A percentile compares a stretch with the other conserved stretches of the same genome.
Conservation (phyloP, 495 filamentous ascomycete genomes). For the Podospora anserina region DNA sequence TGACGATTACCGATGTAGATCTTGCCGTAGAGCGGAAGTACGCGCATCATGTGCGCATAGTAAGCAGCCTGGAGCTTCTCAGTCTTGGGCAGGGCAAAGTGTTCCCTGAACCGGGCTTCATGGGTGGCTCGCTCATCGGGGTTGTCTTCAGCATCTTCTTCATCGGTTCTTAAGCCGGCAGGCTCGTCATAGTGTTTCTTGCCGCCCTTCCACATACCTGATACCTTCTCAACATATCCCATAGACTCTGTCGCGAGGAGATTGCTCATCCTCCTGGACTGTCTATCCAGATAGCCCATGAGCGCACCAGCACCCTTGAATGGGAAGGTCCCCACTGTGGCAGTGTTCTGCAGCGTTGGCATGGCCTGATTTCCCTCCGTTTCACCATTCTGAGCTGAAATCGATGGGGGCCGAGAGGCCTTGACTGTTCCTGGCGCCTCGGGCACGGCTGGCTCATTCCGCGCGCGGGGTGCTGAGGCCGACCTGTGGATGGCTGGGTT, state of each 20-base stretch:
- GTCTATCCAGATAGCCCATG: constrained; percentile 75
- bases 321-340: constrained; percentile 73
- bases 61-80: constrained; percentile 90
- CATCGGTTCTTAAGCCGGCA: constrained; percentile 63
- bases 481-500: constrained; percentile 67
- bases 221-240: constrained; percentile 96
- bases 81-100: constrained; percentile 81
- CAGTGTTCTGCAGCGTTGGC: constrained; percentile 65
- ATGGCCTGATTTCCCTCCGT: constrained; percentile 39
- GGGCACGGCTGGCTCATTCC: constrained; percentile 6
- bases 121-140: constrained; percentile 60
- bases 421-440: constrained; percentile 1
- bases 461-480: constrained; percentile 36
- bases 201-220: constrained; percentile 93
- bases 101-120: constrained; percentile 75
- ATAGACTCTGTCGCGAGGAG: constrained; percentile 90
- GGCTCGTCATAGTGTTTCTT: constrained; percentile 82
- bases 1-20: constrained; percentile 89
- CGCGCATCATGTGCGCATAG: constrained; percentile 81
- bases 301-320: constrained; percentile 82
- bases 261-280: constrained; percentile 73
- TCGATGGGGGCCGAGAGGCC: background rate
- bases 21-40: constrained; percentile 92
- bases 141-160: constrained; percentile 54
- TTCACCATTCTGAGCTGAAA: constrained; percentile 16